phyloP scores from a whole-genome alignment of 1,284 basidiomycete genomes.

The Schizophyllum commune region DNA sequence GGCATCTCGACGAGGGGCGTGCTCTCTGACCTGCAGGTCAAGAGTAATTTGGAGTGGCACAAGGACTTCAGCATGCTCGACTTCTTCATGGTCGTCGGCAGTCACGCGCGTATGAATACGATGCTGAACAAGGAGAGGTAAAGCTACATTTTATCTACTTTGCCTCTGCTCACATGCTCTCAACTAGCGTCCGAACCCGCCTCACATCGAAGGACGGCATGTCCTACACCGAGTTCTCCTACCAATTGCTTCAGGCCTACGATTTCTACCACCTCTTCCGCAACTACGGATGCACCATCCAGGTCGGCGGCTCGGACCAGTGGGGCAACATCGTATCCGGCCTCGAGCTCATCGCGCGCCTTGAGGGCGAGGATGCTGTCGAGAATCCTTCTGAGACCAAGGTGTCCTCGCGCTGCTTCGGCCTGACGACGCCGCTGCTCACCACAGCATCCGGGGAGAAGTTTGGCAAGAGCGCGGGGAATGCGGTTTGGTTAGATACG shows the following conservation, averaged over 20 bases:
- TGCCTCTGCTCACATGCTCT: slow-evolving; percentile 1
- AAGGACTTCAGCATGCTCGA: slow-evolving; percentile 68
- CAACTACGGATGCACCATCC: slow-evolving; percentile 69
- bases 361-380: slow-evolving; percentile 9
- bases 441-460: slow-evolving; percentile 89
- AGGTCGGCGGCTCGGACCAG: slow-evolving; percentile 95
- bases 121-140: slow-evolving; percentile 93
- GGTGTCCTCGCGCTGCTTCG: slow-evolving; percentile 54
- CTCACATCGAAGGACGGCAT: slow-evolving; percentile 75
- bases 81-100: slow-evolving; percentile 80
- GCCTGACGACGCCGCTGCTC: slow-evolving; percentile 90
- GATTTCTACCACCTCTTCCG: slow-evolving; percentile 84
- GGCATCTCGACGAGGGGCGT: slow-evolving; percentile 18
- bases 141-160: slow-evolving; percentile 15
- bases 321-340: slow-evolving; percentile 98
- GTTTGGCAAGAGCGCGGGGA: slow-evolving; percentile 96
- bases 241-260: slow-evolving; percentile 95
- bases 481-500: slow-evolving; percentile 87
- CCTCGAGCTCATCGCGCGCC: slow-evolving; percentile 68
- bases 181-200: slow-evolving; percentile 79
- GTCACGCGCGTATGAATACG: slow-evolving; percentile 75
- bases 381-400: slow-evolving; percentile 11
- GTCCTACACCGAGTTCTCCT: slow-evolving; percentile 96
- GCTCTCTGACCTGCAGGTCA: slow-evolving; percentile 36
- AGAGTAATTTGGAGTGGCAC: slow-evolving; percentile 88